A percentile compares a stretch with the other conserved stretches of the same genome.
Conservation (phyloP, 2,329 filamentous ascomycete species). For the Trichophyton mentagrophytes region DNA sequence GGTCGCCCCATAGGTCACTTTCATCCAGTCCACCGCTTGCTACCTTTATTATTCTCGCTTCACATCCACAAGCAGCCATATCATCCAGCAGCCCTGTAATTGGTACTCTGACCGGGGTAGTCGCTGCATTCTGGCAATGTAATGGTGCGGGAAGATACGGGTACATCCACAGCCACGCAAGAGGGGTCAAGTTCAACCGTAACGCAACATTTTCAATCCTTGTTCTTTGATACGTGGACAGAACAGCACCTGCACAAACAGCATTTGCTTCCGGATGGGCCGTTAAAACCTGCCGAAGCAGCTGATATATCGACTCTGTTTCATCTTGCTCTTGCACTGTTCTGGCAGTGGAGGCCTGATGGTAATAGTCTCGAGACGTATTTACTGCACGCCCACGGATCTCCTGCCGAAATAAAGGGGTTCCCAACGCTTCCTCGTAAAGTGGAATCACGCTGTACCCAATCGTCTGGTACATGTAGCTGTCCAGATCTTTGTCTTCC, state of each 20-base stretch:
- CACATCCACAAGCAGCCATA: constrained; percentile 64
- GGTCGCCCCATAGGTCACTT: constrained; percentile 65
- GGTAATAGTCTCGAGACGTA: constrained; percentile 56
- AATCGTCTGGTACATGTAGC: constrained; percentile 99
- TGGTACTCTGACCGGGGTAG: neutral
- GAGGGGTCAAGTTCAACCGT: constrained; percentile 67
- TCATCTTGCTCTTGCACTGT: constrained; percentile 48
- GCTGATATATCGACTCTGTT: constrained; percentile 70
- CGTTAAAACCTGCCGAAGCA: constrained; percentile 54
- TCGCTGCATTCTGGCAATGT: constrained; percentile 15
- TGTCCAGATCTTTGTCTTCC: constrained; percentile 62
- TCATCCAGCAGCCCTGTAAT: constrained; percentile 54
- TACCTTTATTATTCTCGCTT: constrained; percentile 89
- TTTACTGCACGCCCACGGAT: constrained; percentile 63
- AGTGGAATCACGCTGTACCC: constrained; percentile 77
- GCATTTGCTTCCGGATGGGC: constrained; percentile 73
- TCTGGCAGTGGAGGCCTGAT: constrained; percentile 5
- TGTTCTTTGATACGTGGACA: constrained; percentile 91
- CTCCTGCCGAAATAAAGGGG: constrained; percentile 71
- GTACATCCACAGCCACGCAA: constrained; percentile 90
- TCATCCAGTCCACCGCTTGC: constrained; percentile 81
- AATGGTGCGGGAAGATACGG: constrained; percentile 50
- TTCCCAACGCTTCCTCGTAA: constrained; percentile 62
- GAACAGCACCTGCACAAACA: constrained; percentile 77
- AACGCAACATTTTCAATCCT: constrained; percentile 83